Evolutionary conservation across 2,329 filamentous ascomycete genomes (phyloP).

Genomic region (Fusarium sp.): DNA sequence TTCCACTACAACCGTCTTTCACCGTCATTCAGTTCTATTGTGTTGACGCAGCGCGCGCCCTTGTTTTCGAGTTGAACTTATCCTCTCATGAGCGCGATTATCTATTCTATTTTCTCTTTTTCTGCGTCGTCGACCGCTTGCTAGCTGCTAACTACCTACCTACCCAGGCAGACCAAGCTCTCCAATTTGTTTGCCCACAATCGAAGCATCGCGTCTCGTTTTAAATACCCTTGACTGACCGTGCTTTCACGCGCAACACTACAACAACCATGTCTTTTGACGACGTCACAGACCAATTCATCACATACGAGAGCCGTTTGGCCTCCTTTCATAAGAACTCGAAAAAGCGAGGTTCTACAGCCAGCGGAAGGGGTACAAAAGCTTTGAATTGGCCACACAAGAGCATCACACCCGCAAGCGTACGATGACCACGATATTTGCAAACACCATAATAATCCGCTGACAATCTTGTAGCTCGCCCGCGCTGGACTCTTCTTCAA

Average conservation of each 20-base stretch:
- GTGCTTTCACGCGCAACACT: conserved; percentile 34
- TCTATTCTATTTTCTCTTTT: conserved; percentile 16
- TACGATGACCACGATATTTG: conserved; percentile 26
- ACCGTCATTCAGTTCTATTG: not conserved
- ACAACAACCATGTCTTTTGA: conserved; percentile 45
- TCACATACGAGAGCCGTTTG: conserved; percentile 78
- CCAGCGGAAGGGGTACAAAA: conserved; percentile 62
- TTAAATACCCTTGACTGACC: conserved; percentile 20
- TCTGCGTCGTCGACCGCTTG: conserved; percentile 6
- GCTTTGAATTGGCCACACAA: conserved; percentile 79
- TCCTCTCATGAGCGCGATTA: conserved; percentile 33
- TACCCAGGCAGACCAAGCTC: not conserved
- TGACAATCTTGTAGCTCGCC: conserved; percentile 72
- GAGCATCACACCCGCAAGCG: conserved; percentile 46
- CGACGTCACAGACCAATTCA: conserved; percentile 57
- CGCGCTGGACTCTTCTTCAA: conserved; percentile 91
- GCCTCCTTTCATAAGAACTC: conserved; percentile 77
- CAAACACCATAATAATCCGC: not conserved
- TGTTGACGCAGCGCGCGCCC: conserved; percentile 7
- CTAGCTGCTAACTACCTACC: not conserved
- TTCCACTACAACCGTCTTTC: conserved; percentile 24
- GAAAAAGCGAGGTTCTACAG: conserved; percentile 76
- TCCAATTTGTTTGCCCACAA: not conserved
- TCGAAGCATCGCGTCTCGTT: conserved; percentile 34
- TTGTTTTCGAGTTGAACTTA: conserved; percentile 4